Evolutionary conservation across 2,329 filamentous ascomycete species (phyloP).

Genomic region (Trichoderma simmonsii): DNA sequence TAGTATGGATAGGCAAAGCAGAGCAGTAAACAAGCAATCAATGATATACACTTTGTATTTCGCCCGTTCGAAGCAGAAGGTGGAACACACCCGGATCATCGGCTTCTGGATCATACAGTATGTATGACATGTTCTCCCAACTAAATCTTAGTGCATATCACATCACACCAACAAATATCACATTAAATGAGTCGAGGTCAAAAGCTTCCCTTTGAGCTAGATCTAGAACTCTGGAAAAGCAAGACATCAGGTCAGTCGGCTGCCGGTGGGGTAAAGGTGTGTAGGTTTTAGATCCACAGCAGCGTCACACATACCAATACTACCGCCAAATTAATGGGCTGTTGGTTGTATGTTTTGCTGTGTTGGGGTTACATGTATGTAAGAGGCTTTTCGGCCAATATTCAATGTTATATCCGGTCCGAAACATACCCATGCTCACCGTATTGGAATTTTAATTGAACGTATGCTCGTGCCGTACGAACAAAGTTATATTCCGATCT

Average conservation of each 20-base stretch:
- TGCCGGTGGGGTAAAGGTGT: neutral
- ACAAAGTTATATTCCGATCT: neutral
- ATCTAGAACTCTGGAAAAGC: neutral
- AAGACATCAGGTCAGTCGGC: neutral
- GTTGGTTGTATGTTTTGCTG: neutral
- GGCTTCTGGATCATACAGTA: conserved; percentile 1
- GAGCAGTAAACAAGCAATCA: neutral
- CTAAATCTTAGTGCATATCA: neutral
- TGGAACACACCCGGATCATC: neutral
- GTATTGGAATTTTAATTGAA: neutral
- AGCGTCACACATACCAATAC: neutral
- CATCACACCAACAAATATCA: neutral
- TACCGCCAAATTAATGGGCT: neutral
- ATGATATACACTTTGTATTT: neutral
- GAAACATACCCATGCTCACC: neutral
- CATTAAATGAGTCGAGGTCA: neutral
- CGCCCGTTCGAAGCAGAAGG: neutral
- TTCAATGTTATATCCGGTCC: neutral
- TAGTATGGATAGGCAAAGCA: neutral
- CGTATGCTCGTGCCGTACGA: no score
- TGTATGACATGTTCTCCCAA: neutral
- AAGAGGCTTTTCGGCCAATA: neutral
- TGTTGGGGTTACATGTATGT: neutral
- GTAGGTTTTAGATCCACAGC: neutral
- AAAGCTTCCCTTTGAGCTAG: neutral